These are phyloP conservation scores for Cladophialophora exuberans DNA, from an alignment of 2,329 filamentous ascomycete genomes.

Conservation along the genomic window DNA sequence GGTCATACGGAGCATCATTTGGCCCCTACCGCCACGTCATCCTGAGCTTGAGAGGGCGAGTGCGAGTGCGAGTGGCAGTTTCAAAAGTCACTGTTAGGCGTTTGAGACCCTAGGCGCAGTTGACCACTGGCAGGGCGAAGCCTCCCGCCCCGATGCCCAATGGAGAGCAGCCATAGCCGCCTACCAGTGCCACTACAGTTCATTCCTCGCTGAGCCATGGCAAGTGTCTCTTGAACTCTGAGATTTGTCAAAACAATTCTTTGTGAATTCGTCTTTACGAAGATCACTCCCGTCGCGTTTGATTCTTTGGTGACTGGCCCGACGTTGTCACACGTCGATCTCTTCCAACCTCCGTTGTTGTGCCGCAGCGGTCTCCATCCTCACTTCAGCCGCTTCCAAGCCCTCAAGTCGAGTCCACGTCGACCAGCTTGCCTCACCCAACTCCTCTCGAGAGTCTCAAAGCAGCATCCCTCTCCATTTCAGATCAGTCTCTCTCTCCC, in stretches of 20 bases:
- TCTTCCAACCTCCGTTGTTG: slow-evolving; percentile 1
- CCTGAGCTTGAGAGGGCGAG: no score
- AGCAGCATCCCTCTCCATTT: neutral
- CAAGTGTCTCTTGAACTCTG: no score
- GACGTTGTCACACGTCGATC: neutral
- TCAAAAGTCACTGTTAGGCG: no score
- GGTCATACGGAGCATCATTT: no score
- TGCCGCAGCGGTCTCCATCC: neutral
- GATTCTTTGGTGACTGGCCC: neutral
- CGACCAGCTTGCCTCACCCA: slow-evolving; percentile 10
- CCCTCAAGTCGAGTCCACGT: slow-evolving; percentile 15
- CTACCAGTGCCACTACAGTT: neutral
- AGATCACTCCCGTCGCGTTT: no score
- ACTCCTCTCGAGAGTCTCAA: slow-evolving; percentile 1
- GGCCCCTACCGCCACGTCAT: no score
- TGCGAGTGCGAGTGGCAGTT: no score
- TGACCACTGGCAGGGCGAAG: neutral
- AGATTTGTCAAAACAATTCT: no score
- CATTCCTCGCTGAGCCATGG: neutral
- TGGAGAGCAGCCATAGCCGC: slow-evolving; percentile 3
- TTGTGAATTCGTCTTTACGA: slow-evolving; percentile 1
- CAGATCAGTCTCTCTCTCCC: neutral
- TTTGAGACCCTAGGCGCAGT: neutral
- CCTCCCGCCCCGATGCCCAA: slow-evolving; percentile 4
- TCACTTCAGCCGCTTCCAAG: slow-evolving; percentile 8